These are phyloP conservation scores for Cucumis cinereus DNA, from an alignment of 306 rosid species.

Conservation along the genomic window DNA sequence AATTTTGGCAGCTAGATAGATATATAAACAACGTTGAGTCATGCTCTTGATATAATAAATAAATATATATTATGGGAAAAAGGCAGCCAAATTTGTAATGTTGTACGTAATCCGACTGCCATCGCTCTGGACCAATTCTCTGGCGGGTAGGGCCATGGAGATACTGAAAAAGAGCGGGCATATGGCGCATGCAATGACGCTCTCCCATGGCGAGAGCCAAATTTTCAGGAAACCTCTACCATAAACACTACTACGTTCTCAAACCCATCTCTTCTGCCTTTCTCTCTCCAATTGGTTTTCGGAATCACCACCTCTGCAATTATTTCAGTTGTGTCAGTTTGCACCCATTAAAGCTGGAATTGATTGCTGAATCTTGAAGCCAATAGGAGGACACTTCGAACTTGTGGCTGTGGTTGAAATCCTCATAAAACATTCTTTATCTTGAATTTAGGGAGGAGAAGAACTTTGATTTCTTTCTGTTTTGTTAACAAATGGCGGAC, in stretches of 20 bases:
- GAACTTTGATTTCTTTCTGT: background rate
- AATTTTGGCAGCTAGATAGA: no score
- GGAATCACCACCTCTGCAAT: background rate
- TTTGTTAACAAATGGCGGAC: constrained; percentile 25
- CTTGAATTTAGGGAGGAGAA: background rate
- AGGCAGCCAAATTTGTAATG: background rate
- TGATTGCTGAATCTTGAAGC: background rate
- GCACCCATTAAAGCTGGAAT: background rate
- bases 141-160: background rate
- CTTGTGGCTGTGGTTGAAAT: background rate
- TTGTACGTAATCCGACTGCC: no score
- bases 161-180: background rate
- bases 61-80: no score
- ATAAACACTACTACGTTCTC: no score
- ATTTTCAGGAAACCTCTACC: background rate
- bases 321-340: background rate
- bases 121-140: background rate
- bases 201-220: background rate
- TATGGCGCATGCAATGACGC: constrained; percentile 3
- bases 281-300: background rate
- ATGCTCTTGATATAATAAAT: no score
- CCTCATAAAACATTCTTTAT: background rate
- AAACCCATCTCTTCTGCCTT: background rate
- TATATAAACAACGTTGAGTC: no score
- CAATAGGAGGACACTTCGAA: background rate